These are phyloP conservation scores for Cutaneotrichosporon dermatis DNA, from an alignment of 1,284 basidiomycete species.

Conservation along the genomic window DNA sequence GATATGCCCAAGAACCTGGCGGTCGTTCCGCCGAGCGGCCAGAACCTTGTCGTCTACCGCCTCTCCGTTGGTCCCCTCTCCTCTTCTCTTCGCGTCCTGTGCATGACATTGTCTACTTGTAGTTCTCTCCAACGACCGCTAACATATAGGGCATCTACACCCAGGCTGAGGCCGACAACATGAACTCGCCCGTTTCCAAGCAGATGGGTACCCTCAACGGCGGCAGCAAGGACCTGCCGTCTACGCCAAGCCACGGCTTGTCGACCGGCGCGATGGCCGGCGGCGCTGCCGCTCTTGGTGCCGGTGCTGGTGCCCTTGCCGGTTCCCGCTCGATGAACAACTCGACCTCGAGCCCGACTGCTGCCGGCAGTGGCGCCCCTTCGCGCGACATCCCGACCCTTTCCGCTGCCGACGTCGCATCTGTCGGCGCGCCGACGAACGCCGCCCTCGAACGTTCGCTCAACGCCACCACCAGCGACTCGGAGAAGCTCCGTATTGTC, in stretches of 20 bases:
- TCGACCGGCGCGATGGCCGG: constrained; percentile 4
- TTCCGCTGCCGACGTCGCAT: constrained; percentile 28
- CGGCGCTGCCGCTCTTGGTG: constrained; percentile 9
- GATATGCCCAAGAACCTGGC: background rate
- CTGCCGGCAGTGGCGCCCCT: constrained; percentile 1
- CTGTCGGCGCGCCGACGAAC: constrained; percentile 30
- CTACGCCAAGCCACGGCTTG: constrained; percentile 1
- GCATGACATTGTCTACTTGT: constrained; percentile 20
- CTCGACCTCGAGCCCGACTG: background rate
- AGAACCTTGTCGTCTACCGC: background rate
- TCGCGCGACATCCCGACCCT: constrained; percentile 27
- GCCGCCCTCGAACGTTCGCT: constrained; percentile 38
- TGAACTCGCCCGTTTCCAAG: constrained; percentile 23
- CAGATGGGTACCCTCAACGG: constrained; percentile 1
- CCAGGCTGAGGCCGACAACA: constrained; percentile 26
- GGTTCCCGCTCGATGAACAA: background rate
- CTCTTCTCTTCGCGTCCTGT: constrained; percentile 14
- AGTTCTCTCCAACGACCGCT: constrained; percentile 7
- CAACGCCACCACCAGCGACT: constrained; percentile 35
- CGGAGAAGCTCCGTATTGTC: constrained; percentile 43
- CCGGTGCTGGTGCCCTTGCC: constrained; percentile 7
- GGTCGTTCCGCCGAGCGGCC: background rate
- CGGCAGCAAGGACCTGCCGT: constrained; percentile 10
- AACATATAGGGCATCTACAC: constrained; percentile 34
- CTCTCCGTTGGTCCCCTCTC: constrained; percentile 10